phyloP scores from a whole-genome alignment of 1,139 yeast species.

The Diutina siamensis region DNA sequence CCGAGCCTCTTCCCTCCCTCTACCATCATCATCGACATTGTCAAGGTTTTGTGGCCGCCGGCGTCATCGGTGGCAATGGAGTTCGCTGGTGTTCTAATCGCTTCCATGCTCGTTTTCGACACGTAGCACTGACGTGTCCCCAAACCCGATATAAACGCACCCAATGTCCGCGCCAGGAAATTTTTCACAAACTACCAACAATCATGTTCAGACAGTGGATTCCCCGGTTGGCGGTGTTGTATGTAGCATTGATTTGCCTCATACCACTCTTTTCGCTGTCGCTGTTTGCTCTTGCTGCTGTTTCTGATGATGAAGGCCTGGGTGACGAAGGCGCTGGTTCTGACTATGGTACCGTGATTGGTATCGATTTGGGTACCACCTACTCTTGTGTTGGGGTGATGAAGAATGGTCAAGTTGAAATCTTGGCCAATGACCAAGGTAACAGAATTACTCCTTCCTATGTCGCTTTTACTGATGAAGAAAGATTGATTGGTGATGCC shows the following conservation, averaged over 20 bases:
- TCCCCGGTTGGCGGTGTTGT: constrained; percentile 5
- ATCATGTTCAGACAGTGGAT: constrained; percentile 6
- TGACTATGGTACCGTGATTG: constrained; percentile 33
- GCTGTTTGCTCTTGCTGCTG: constrained; percentile 4
- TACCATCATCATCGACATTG: too few relatives aligned
- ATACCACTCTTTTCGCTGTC: constrained; percentile 2
- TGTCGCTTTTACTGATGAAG: constrained; percentile 63
- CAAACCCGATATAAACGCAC: constrained; percentile 1
- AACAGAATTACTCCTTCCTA: constrained; percentile 23
- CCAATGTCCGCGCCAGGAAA: not conserved
- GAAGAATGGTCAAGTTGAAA: constrained; percentile 56
- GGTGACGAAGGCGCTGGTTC: not conserved
- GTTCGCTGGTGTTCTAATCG: not conserved
- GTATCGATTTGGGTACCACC: constrained; percentile 80
- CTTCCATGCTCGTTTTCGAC: constrained; percentile 5
- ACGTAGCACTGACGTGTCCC: constrained; percentile 5
- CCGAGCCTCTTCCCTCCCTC: too few relatives aligned
- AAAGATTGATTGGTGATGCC: constrained; percentile 25
- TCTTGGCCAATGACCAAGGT: constrained; percentile 16
- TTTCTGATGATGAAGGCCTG: constrained; percentile 2
- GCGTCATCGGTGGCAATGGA: not conserved
- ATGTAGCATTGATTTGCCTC: constrained; percentile 5
- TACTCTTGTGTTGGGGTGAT: constrained; percentile 59
- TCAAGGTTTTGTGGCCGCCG: too few relatives aligned
- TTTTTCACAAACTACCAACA: not conserved